These are phyloP conservation scores for Penicillium herquei DNA, from an alignment of 495 filamentous ascomycete species.

Conservation along the genomic window DNA sequence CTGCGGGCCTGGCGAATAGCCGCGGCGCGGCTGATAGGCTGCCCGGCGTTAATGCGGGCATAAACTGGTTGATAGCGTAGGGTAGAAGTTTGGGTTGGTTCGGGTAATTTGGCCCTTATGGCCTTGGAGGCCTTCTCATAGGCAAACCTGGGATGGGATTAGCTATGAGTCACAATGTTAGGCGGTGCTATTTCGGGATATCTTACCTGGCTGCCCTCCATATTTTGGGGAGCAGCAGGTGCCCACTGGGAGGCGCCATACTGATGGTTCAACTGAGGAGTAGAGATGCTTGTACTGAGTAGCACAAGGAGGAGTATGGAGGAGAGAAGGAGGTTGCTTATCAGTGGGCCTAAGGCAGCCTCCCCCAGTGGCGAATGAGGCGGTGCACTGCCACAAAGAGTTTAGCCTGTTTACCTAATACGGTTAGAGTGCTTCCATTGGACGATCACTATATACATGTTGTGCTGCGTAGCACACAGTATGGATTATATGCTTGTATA, in stretches of 20 bases:
- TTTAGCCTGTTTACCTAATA: neutral
- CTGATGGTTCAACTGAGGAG: constrained; percentile 21
- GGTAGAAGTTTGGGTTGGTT: constrained; percentile 42
- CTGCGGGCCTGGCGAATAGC: constrained; percentile 70
- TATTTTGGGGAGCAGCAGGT: constrained; percentile 68
- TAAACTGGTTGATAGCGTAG: constrained; percentile 51
- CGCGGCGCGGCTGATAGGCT: constrained; percentile 71
- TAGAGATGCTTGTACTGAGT: constrained; percentile 15
- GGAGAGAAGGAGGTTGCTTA: constrained; percentile 22
- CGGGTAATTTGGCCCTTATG: constrained; percentile 60
- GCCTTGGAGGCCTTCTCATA: constrained; percentile 61
- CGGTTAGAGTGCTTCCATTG: neutral
- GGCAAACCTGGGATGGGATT: constrained; percentile 51
- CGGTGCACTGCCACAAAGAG: constrained; percentile 1
- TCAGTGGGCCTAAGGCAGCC: constrained; percentile 6
- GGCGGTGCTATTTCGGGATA: neutral
- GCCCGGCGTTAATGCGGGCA: constrained; percentile 54
- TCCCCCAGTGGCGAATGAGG: constrained; percentile 3
- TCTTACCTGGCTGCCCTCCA: constrained; percentile 63
- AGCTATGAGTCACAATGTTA: constrained; percentile 14
- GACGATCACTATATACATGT: neutral
- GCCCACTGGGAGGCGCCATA: constrained; percentile 68
- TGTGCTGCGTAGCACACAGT: too few relatives aligned
- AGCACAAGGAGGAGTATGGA: constrained; percentile 14
- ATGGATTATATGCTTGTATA: too few relatives aligned